These are phyloP conservation scores for Lentinula guzmanii DNA, from an alignment of 768 basidiomycete species.

Conservation along the genomic window DNA sequence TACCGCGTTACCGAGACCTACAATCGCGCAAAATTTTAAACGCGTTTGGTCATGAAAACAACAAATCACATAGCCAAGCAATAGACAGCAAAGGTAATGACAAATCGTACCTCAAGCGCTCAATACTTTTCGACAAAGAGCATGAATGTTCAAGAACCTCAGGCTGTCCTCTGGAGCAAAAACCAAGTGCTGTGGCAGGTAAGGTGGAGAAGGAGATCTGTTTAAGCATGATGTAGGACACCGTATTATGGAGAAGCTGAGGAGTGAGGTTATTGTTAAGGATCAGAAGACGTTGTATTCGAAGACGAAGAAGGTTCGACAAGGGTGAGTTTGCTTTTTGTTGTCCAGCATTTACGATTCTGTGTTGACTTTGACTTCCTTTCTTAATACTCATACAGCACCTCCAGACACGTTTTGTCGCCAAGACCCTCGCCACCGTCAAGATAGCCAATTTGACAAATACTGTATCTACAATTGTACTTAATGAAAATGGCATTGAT, in stretches of 20 bases:
- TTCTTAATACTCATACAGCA: slow-evolving; percentile 40
- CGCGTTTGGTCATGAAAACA: no score
- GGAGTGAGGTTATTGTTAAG: slow-evolving; percentile 78
- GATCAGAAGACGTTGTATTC: slow-evolving; percentile 89
- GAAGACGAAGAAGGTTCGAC: slow-evolving; percentile 98
- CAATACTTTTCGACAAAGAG: no score
- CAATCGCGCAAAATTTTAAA: no score
- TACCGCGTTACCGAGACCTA: no score
- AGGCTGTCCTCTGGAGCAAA: slow-evolving; percentile 44
- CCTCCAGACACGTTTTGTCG: slow-evolving; percentile 96
- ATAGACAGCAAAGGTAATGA: no score
- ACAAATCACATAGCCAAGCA: no score
- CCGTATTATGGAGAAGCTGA: slow-evolving; percentile 96
- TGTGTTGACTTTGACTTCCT: neutral
- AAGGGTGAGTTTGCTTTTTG: slow-evolving; percentile 64
- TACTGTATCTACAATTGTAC: no score
- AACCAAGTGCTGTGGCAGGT: slow-evolving; percentile 18
- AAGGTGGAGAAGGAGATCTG: slow-evolving; percentile 81
- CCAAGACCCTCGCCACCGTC: slow-evolving; percentile 78
- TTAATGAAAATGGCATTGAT: no score
- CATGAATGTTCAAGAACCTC: no score
- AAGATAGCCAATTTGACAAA: slow-evolving; percentile 45
- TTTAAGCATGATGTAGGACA: slow-evolving; percentile 94
- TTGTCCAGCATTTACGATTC: slow-evolving; percentile 1
- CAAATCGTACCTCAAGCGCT: no score